Evolutionary conservation across 768 basidiomycete genomes (phyloP), one percentile per base, ranked within the genome.

Genomic region (Fomitopsis serialis): DNA sequence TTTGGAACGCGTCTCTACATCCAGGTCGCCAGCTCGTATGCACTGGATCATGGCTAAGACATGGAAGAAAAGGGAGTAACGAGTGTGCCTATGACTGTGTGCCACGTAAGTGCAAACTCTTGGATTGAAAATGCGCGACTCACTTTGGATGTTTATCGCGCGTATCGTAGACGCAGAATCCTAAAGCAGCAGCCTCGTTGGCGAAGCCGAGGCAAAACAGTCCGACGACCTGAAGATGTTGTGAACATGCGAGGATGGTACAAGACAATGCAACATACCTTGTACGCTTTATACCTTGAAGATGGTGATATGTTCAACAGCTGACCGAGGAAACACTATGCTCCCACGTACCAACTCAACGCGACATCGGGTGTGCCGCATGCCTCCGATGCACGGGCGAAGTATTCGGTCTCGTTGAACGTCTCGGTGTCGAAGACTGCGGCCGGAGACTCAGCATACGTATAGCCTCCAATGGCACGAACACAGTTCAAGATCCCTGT

Each of bases 61-160:
- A 62, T 88, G 86, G 65, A 84, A 87, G 68, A 86, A 88, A 3
- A 85, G 70, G 1, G 75, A 76, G 63, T 81, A 87, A 45, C 85
- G 84, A 43, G 79, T 78, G 64, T 87, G 85, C 40, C 84, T 73
- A 66, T 87, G 85, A 58, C 84, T 87, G 37, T 19, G 24, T 34
- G 10, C 13, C 17, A 23, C 22, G 27, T 9, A 11, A 29, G 24
- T 7, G 37, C 48, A 6, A 45, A 25, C 24, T 37, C 21, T 24
- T 22, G 21, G 6, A 32, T 19, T 11, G 19, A 8, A 21, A 32
- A 6, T 11, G 6, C 29, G 11, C 5, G 29, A 64, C 75, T 50
- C 63, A 86, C 84, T 86, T 87, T 2, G 86, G 85, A 62, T 85
- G 84, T 15, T 68, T 70, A 37, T 78, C 72, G 50, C 84, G 75